A percentile compares a stretch with the other conserved stretches of the same genome.
phyloP scores from a whole-genome alignment of 139 green algal genomes.

The Eudorina sp. region DNA sequence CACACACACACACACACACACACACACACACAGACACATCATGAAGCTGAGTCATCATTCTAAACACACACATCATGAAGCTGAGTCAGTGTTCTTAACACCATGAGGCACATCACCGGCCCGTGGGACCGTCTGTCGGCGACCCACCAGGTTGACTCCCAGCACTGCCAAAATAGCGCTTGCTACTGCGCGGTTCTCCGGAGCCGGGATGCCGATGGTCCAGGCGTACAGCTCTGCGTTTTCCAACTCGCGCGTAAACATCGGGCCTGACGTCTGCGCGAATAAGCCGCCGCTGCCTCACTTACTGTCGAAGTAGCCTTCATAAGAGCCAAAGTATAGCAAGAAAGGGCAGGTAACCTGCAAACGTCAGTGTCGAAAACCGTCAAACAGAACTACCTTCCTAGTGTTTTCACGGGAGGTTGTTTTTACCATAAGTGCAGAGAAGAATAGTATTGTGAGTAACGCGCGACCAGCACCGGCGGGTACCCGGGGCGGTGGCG shows the following conservation, averaged over 20 bases:
- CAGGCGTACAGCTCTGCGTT: constrained; percentile 21
- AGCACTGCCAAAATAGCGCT: constrained; percentile 37
- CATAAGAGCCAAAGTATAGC: constrained; percentile 19
- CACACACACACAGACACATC: no score
- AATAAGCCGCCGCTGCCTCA: not conserved
- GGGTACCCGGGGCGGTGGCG: not conserved
- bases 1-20: no score
- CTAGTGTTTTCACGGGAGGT: not conserved
- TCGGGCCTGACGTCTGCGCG: no score
- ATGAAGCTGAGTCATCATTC: no score
- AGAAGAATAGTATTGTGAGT: constrained; percentile 10
- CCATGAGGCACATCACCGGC: no score
- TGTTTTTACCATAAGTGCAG: constrained; percentile 12
- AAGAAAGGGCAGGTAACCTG: constrained; percentile 17
- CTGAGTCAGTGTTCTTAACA: not conserved
- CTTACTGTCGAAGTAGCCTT: constrained; percentile 41
- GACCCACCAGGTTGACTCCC: constrained; percentile 36
- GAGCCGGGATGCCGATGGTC: constrained; percentile 28
- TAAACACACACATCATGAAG: no score
- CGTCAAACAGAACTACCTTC: not conserved
- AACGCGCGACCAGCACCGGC: constrained; percentile 7
- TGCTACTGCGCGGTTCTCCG: constrained; percentile 29
- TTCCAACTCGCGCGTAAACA: no score
- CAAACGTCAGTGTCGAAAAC: not conserved
- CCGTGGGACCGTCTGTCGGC: not conserved